These are phyloP conservation scores for Santalum album DNA, from an alignment of 164 flowering plant genomes.

Conservation along the genomic window DNA sequence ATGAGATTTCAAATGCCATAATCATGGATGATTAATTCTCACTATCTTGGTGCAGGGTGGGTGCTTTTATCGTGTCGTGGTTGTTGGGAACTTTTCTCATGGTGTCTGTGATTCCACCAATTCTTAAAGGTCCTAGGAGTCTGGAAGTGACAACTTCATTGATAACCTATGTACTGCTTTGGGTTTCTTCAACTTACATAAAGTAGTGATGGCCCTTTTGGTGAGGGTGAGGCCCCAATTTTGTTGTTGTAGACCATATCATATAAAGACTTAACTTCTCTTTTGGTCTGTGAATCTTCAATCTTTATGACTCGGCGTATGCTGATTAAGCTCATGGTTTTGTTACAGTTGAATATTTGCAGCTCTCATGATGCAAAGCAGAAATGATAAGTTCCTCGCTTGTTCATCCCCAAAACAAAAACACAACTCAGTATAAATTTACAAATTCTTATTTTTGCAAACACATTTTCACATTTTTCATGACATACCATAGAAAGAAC, in stretches of 20 bases:
- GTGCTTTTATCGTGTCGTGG: slow-evolving; percentile 78
- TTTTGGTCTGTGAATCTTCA: neutral
- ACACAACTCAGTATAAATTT: too few species aligned
- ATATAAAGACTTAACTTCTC: too few species aligned
- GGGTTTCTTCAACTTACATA: slow-evolving; percentile 87
- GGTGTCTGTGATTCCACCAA: slow-evolving; percentile 88
- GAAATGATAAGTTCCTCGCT: too few species aligned
- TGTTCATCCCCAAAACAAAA: too few species aligned
- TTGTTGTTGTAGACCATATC: slow-evolving; percentile 4
- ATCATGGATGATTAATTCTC: neutral
- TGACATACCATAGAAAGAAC: too few species aligned
- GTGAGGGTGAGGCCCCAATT: neutral
- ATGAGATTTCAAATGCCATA: too few species aligned
- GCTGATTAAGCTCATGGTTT: neutral
- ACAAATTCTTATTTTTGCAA: too few species aligned
- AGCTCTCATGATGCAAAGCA: too few species aligned
- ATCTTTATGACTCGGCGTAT: neutral
- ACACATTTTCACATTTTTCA: too few species aligned
- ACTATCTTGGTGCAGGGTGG: slow-evolving; percentile 48
- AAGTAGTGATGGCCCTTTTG: slow-evolving; percentile 22
- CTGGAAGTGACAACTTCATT: slow-evolving; percentile 81
- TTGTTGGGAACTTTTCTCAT: slow-evolving; percentile 86
- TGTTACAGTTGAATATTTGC: too few species aligned
- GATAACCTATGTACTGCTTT: slow-evolving; percentile 66
- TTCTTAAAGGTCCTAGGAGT: slow-evolving; percentile 68